Percentiles rank a stretch among this genome's conserved stretches.
Evolutionary conservation across 768 basidiomycete species (phyloP).

Genomic region (Russula griseocarnosa): DNA sequence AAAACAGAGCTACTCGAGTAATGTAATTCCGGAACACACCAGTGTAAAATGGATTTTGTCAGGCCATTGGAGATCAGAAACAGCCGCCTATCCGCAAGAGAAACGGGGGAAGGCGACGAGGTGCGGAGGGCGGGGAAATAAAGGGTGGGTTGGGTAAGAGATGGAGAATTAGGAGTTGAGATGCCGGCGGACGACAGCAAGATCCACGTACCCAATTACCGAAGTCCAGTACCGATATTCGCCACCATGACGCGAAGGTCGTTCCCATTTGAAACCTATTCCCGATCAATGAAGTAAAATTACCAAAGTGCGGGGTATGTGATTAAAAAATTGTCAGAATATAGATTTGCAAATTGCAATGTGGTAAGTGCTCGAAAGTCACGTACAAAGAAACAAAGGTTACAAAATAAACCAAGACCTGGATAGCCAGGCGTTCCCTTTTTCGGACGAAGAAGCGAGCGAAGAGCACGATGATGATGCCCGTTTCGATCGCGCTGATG

Average conservation of each 20-base stretch:
- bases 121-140: not conserved
- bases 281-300: not conserved
- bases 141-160: not conserved
- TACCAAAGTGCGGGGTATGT: not conserved
- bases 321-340: not conserved
- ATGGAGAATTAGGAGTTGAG: not conserved
- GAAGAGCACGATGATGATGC: conserved; percentile 30
- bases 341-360: too few species aligned
- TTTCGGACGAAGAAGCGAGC: conserved; percentile 30
- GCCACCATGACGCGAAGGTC: conserved; percentile 29
- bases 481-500: conserved; percentile 31
- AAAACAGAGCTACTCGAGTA: not conserved
- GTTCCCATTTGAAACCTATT: conserved; percentile 30
- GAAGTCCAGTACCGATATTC: conserved; percentile 29
- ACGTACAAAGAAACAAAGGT: conserved; percentile 31
- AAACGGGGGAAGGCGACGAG: not conserved
- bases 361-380: not conserved
- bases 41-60: conserved; percentile 13
- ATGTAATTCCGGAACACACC: not conserved
- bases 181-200: not conserved
- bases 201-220: conserved; percentile 30
- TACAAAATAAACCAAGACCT: conserved; percentile 29
- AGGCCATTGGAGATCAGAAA: conserved; percentile 10
- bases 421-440: conserved; percentile 26
- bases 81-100: not conserved